phyloP scores from a whole-genome alignment of 2,329 filamentous ascomycete species.

The Penicillium sp. region DNA sequence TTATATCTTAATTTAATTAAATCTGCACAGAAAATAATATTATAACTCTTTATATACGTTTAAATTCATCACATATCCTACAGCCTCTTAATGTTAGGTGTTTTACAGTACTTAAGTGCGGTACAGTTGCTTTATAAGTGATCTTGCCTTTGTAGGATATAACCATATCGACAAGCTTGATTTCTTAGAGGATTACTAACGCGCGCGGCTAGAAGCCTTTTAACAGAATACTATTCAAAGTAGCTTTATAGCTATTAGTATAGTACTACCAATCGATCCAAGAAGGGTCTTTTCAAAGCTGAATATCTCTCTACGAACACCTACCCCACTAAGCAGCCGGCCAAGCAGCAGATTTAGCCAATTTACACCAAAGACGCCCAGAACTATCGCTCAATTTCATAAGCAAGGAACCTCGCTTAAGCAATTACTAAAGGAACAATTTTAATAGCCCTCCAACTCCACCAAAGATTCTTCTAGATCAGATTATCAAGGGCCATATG shows the following conservation, averaged over 20 bases:
- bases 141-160: neutral
- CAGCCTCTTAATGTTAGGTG: neutral
- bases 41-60: too few relatives aligned
- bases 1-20: too few relatives aligned
- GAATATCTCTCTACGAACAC: constrained; percentile 8
- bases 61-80: too few relatives aligned
- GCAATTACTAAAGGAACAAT: constrained; percentile 3
- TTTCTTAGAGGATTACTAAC: neutral
- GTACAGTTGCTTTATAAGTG: neutral
- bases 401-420: constrained; percentile 6
- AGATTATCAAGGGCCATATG: constrained; percentile 8
- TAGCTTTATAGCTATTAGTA: too few relatives aligned
- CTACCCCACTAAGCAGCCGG: constrained; percentile 1
- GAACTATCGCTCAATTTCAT: neutral
- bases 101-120: neutral
- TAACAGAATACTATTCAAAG: too few relatives aligned
- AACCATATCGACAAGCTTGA: neutral
- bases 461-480: neutral
- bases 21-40: too few relatives aligned
- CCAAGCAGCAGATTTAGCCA: constrained; percentile 10
- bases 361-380: too few relatives aligned
- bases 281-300: too few relatives aligned
- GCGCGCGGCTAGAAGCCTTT: too few relatives aligned
- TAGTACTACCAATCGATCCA: too few relatives aligned
- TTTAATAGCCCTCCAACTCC: constrained; percentile 4